Evolutionary conservation across 768 basidiomycete genomes (phyloP).

Genomic region (Agaricus blazei): DNA sequence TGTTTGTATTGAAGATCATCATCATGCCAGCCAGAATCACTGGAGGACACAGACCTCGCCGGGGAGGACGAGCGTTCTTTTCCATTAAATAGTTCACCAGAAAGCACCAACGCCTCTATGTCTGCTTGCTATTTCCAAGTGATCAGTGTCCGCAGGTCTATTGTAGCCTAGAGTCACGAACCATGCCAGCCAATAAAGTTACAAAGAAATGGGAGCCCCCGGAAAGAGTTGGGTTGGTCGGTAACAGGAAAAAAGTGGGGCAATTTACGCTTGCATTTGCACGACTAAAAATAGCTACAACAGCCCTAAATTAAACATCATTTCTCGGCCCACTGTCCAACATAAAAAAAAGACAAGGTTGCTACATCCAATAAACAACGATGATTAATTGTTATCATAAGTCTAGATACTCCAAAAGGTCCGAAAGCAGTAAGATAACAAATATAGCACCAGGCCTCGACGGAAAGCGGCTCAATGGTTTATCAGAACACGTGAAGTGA

Average conservation of each 20-base stretch:
- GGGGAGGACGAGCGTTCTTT: constrained; percentile 56
- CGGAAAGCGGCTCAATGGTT: neutral
- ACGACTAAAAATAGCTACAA: too few relatives aligned
- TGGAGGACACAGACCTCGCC: constrained; percentile 55
- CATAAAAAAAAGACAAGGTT: neutral
- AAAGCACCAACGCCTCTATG: constrained; percentile 70
- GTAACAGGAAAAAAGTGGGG: neutral
- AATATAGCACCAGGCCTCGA: neutral
- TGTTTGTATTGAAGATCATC: constrained; percentile 34
- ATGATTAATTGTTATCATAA: neutral
- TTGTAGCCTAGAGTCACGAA: neutral
- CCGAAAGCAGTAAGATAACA: neutral
- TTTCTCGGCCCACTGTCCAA: neutral
- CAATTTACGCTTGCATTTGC: too few relatives aligned
- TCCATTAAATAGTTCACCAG: constrained; percentile 68
- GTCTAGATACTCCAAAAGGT: neutral
- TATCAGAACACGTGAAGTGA: neutral
- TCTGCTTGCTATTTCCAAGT: constrained; percentile 27
- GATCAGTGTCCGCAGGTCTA: neutral
- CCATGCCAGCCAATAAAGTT: neutral
- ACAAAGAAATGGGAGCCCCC: neutral
- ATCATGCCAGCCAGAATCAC: constrained; percentile 47
- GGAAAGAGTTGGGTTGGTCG: neutral
- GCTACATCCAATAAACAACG: neutral
- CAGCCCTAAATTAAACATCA: too few relatives aligned